phyloP scores from a whole-genome alignment of 371 early-diverging fungal genomes.

The Mucor irregularis region DNA sequence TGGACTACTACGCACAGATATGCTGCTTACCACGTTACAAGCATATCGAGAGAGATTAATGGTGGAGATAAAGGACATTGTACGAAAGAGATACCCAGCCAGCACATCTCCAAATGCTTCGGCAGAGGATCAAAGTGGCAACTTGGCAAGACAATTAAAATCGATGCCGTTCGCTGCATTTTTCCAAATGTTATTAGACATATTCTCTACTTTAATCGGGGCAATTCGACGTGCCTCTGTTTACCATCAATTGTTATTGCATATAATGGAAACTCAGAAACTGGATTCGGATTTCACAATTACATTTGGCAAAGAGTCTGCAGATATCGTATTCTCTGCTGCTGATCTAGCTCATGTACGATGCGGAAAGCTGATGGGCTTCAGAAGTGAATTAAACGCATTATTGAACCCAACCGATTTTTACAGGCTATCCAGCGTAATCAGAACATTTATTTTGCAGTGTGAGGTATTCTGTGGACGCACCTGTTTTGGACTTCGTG shows the following conservation, averaged over 20 bases:
- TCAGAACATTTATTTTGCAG: constrained; percentile 77
- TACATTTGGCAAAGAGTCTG: constrained; percentile 46
- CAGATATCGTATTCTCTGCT: constrained; percentile 70
- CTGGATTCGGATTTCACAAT: constrained; percentile 3
- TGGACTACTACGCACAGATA: constrained; percentile 76
- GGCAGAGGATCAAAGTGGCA: background rate
- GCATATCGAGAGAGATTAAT: constrained; percentile 71
- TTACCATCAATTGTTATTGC: constrained; percentile 58
- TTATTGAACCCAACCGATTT: constrained; percentile 86
- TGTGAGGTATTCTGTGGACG: constrained; percentile 77
- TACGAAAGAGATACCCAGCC: constrained; percentile 59
- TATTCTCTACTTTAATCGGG: constrained; percentile 69
- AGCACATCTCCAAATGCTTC: background rate
- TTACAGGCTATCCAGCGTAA: constrained; percentile 72
- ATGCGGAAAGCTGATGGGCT: constrained; percentile 83
- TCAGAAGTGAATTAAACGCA: constrained; percentile 87
- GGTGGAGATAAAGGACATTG: constrained; percentile 71
- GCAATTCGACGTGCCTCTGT: constrained; percentile 61
- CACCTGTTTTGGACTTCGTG: constrained; percentile 84
- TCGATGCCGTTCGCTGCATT: constrained; percentile 84
- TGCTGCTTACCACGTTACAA: constrained; percentile 66
- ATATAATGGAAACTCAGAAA: constrained; percentile 41
- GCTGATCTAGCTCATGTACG: constrained; percentile 85
- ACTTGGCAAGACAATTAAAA: constrained; percentile 51
- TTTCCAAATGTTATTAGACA: constrained; percentile 67